Evolutionary conservation across 129 eudicot genomes (phyloP), one percentile per base, ranked within the genome.

Genomic region (Flaveria robusta): DNA sequence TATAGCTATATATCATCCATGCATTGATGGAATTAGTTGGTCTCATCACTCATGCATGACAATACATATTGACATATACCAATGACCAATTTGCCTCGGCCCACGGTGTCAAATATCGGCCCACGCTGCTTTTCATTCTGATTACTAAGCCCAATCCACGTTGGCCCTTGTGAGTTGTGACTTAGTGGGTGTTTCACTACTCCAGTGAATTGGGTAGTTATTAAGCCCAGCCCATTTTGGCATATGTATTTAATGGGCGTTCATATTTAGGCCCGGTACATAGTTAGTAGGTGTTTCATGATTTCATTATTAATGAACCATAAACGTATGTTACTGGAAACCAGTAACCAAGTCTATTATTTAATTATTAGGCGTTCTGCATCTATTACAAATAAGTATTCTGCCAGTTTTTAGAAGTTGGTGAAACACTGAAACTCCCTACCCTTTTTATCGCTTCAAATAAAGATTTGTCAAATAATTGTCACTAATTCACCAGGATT

Each of bases 1-100:
- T 64, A 63, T 27, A 34, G 9, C 79, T 37, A 70, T 62, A 52
- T 49, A 51, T 50, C 59, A 79, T 64, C 37, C 72, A 52, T 52
- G 72, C 79, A 72, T 34, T 79, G 47, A 79, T 50, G 52, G 26
- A 24, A 50, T 46, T 51, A 75, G 60, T 45, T 75, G 45, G 14
- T 4, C 15, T 18, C 12, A 22, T 3, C 31, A 1, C n/a, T 39
- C 7, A 31, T 31, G 47, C 14, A 43, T 43, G 49, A 9, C 13
- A 43, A 43, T 43, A 9, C 13, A 0, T 7, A 9, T 9, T 60
- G 59, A 72, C 7, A 31, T 52, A 55, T 52, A 34, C 3, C 2
- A 37, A 41, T 14, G 31, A 34, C 3, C 2, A 37, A 41, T 14
- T 24, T 41, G 4, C 12, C 2, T 31, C 10, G 4, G 71, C 39